Percentiles rank a stretch among this genome's conserved stretches.
phyloP scores from a whole-genome alignment of 441 rosid genomes.

The Eruca vesicaria region DNA sequence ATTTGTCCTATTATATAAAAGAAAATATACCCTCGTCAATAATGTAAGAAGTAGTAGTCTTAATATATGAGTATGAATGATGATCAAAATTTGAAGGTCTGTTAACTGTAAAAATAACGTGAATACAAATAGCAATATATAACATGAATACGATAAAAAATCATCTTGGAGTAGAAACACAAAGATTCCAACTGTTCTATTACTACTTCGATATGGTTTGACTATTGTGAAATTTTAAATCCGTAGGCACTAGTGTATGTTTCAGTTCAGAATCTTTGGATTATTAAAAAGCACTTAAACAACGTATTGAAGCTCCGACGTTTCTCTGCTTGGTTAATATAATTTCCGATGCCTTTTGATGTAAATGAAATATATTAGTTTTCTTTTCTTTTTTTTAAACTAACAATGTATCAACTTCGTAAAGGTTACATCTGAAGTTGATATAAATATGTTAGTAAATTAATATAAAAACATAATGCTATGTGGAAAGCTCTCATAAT shows the following conservation, averaged over 20 bases:
- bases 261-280: background rate
- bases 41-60: background rate
- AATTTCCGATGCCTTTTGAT: too few species aligned
- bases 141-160: background rate
- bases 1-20: constrained; percentile 26
- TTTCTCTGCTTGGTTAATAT: too few species aligned
- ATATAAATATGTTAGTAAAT: background rate
- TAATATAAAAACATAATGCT: background rate
- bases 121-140: background rate
- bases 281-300: background rate
- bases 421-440: background rate
- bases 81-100: background rate
- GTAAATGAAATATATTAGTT: too few species aligned
- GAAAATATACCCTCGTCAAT: constrained; percentile 1
- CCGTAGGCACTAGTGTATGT: background rate
- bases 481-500: background rate
- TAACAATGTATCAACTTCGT: background rate
- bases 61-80: background rate
- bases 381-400: too few species aligned
- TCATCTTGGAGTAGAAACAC: background rate
- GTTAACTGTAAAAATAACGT: background rate
- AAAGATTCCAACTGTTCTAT: background rate
- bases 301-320: too few species aligned
- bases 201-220: background rate
- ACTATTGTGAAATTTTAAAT: background rate